Evolutionary conservation across 2,329 filamentous ascomycete species (phyloP).

Genomic region (Exophiala sideris): DNA sequence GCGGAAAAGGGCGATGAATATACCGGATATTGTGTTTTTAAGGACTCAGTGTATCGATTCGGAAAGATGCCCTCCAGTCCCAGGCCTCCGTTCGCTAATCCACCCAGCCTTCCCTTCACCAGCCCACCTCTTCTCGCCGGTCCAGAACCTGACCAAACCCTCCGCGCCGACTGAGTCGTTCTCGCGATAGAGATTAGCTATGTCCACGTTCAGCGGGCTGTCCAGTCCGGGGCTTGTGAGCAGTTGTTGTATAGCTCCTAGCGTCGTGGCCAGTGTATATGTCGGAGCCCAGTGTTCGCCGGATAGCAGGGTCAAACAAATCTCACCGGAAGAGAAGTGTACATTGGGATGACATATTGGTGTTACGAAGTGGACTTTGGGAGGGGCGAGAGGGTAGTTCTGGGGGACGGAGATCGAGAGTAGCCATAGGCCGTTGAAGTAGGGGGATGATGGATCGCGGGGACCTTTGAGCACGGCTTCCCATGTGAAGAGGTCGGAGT

Average conservation of each 20-base stretch:
- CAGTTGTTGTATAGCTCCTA: slow-evolving; percentile 47
- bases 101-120: slow-evolving; percentile 32
- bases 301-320: slow-evolving; percentile 84
- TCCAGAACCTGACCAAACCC: slow-evolving; percentile 47
- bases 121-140: slow-evolving; percentile 45
- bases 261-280: slow-evolving; percentile 64
- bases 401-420: slow-evolving; percentile 72
- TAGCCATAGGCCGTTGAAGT: slow-evolving; percentile 71
- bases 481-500: slow-evolving; percentile 58
- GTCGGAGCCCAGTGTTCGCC: slow-evolving; percentile 74
- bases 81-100: slow-evolving; percentile 24
- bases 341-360: slow-evolving; percentile 83
- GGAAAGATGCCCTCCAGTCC: slow-evolving; percentile 26
- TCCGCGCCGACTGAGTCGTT: slow-evolving; percentile 46
- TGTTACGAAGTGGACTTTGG: slow-evolving; percentile 76
- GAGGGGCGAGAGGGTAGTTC: slow-evolving; percentile 75
- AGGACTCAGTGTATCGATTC: neutral
- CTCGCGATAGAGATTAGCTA: slow-evolving; percentile 44
- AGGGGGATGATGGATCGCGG: slow-evolving; percentile 25
- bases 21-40: too few species aligned
- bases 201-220: slow-evolving; percentile 48
- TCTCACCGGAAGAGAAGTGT: slow-evolving; percentile 72
- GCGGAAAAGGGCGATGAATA: too few species aligned
- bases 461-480: slow-evolving; percentile 60
- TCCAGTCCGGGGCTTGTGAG: slow-evolving; percentile 45